phyloP scores from a whole-genome alignment of 805 yeast species.

The Candida takata region DNA sequence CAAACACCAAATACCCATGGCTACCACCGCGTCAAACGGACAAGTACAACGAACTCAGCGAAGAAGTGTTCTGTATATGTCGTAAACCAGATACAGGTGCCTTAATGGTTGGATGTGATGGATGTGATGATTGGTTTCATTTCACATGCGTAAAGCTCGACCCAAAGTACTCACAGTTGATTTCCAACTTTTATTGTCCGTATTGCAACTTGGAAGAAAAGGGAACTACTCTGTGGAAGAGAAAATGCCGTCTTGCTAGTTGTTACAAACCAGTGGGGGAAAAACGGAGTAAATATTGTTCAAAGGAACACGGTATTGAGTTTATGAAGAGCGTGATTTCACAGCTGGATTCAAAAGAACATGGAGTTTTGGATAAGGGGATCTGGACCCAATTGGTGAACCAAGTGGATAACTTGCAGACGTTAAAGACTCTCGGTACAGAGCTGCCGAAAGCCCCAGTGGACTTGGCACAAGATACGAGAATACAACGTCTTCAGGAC shows the following conservation, averaged over 20 bases:
- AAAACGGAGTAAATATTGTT: conserved; percentile 66
- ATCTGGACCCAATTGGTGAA: conserved; percentile 12
- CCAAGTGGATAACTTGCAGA: conserved; percentile 6
- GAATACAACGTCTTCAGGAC: conserved; percentile 4
- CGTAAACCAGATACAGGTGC: conserved; percentile 71
- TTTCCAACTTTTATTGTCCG: conserved; percentile 64
- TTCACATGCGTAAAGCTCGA: conserved; percentile 66
- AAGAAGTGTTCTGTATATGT: conserved; percentile 72
- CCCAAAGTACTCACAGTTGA: conserved; percentile 42
- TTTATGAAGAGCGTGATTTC: conserved; percentile 9
- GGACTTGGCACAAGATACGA: conserved; percentile 12
- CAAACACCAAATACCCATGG: conserved; percentile 3
- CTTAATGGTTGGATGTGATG: conserved; percentile 91
- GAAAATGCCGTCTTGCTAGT: conserved; percentile 56
- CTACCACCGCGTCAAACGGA: conserved; percentile 5
- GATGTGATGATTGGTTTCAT: conserved; percentile 94
- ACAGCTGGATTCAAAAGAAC: not conserved
- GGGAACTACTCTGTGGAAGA: conserved; percentile 59
- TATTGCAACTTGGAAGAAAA: conserved; percentile 48
- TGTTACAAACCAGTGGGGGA: conserved; percentile 50
- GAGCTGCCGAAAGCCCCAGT: conserved; percentile 38
- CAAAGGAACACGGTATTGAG: conserved; percentile 56
- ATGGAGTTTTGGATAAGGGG: conserved; percentile 4
- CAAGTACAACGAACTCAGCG: conserved; percentile 42
- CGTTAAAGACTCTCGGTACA: conserved; percentile 28